Evolutionary conservation across 2,329 filamentous ascomycete genomes (phyloP), one percentile per base, ranked within the genome.

Genomic region (Colletotrichum cereale): DNA sequence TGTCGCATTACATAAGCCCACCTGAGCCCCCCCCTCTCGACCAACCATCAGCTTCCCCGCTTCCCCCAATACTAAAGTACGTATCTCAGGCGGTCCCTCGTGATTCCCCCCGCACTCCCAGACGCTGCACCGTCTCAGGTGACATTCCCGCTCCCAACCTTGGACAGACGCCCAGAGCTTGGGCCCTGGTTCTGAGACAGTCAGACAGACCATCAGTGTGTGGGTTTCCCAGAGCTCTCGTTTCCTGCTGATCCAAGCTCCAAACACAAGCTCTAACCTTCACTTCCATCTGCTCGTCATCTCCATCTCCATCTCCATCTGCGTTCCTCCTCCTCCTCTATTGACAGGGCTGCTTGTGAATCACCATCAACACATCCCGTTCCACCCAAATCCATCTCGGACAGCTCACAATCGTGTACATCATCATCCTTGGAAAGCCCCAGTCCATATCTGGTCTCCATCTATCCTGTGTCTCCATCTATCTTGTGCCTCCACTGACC

Each of bases 61-160:
- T 63, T 64, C 53, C 69, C 65, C 69, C 29, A 71, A 67, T 40
- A 38, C 6, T 38, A 38, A 38, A 38, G 6, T 38, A 38, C 6
- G 36, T 38, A 44, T 7, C 18, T 40, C 62, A 48, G 52, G 50
- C 29, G 48, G 61, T 38, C 38, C 58, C 66, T 72, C 65, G 69
- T 72, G 69, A 72, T 26, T 69, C 38, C 69, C 69, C 69, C 69
- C 69, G 69, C 69, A 69, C 66, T 52, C 60, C 69, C 65, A 69
- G 69, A 72, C 69, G 40, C 66, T 71, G 53, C 66, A n/a, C 53
- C 66, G 66, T 72, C 69, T 72, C 69, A 72, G 69, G 60, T 72
- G 58, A 72, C 57, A 31, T 69, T 66, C 56, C 62, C n/a, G 57
- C 11, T n/a, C 18, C 44, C 38, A 24, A 52, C 53, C 61, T 31